A percentile compares a stretch with the other conserved stretches of the same genome.
Conservation (phyloP, 2,329 filamentous ascomycete genomes). For the Diaporthe vaccinii region DNA sequence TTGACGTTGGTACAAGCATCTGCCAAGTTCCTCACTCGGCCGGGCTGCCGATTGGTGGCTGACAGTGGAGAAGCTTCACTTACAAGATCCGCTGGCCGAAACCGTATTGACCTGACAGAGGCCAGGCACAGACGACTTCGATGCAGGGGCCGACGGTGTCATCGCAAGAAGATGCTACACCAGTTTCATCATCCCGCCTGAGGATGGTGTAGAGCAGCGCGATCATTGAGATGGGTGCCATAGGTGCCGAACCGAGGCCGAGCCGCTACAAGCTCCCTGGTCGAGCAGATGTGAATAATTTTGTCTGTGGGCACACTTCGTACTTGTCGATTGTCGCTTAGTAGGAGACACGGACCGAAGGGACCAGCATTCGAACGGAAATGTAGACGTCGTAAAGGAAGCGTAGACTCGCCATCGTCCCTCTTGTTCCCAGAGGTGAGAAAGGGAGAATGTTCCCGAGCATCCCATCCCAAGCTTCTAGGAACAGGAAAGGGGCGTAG, state of each 20-base stretch:
- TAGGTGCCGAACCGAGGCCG: neutral
- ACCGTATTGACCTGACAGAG: conserved; percentile 70
- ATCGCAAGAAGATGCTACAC: conserved; percentile 6
- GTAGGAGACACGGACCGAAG: neutral
- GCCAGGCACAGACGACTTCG: conserved; percentile 68
- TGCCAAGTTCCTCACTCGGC: neutral
- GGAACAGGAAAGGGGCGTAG: neutral
- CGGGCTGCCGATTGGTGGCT: neutral
- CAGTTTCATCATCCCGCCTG: neutral
- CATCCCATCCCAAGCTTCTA: neutral
- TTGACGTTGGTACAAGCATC: neutral
- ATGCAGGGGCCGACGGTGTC: conserved; percentile 43
- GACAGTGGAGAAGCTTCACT: conserved; percentile 44
- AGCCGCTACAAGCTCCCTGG: neutral
- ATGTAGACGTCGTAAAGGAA: neutral
- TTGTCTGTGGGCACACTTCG: neutral
- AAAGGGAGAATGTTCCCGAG: neutral
- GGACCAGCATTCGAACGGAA: neutral
- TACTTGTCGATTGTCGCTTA: neutral
- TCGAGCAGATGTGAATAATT: neutral
- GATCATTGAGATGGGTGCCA: neutral
- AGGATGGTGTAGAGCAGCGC: neutral
- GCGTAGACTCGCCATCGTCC: neutral
- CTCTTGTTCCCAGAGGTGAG: neutral
- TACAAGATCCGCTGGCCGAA: conserved; percentile 66